These are phyloP conservation scores for Yamadazyma pseudoaaseri DNA, from an alignment of 1,139 yeast genomes.

Conservation along the genomic window DNA sequence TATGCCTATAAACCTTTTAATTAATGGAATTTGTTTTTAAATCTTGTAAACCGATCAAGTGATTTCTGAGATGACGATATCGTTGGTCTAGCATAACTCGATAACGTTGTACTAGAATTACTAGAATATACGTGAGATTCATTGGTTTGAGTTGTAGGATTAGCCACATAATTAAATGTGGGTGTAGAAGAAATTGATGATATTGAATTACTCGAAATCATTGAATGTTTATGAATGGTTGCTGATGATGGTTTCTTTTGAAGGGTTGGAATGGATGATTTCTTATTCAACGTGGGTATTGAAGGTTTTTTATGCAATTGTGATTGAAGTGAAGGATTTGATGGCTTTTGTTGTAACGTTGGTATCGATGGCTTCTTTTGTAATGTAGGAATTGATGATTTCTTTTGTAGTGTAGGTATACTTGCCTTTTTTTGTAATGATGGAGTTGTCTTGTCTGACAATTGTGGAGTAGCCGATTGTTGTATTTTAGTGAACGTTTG, in stretches of 20 bases:
- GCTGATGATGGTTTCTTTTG: constrained; percentile 6
- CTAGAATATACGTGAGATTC: constrained; percentile 2
- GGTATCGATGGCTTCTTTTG: constrained; percentile 17
- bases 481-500: constrained; percentile 11
- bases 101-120: constrained; percentile 1
- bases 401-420: constrained; percentile 9
- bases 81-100: constrained; percentile 43
- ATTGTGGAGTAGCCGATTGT: constrained; percentile 12
- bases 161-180: constrained; percentile 2
- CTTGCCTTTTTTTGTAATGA: constrained; percentile 7
- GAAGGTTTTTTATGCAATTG: constrained; percentile 11
- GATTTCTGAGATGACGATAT: constrained; percentile 47
- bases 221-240: too few species aligned
- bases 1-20: not conserved
- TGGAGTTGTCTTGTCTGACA: not conserved
- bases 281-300: not conserved
- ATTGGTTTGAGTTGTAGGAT: constrained; percentile 12
- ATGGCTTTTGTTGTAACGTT: constrained; percentile 12
- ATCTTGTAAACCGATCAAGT: constrained; percentile 28
- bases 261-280: constrained; percentile 9
- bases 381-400: constrained; percentile 10
- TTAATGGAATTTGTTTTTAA: constrained; percentile 28
- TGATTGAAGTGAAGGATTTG: constrained; percentile 9
- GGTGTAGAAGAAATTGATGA: constrained; percentile 4
- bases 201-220: constrained; percentile 4